A percentile compares a stretch with the other conserved stretches of the same genome.
These are phyloP conservation scores for Multifurca ochricompacta DNA, from an alignment of 768 basidiomycete genomes.

Conservation along the genomic window DNA sequence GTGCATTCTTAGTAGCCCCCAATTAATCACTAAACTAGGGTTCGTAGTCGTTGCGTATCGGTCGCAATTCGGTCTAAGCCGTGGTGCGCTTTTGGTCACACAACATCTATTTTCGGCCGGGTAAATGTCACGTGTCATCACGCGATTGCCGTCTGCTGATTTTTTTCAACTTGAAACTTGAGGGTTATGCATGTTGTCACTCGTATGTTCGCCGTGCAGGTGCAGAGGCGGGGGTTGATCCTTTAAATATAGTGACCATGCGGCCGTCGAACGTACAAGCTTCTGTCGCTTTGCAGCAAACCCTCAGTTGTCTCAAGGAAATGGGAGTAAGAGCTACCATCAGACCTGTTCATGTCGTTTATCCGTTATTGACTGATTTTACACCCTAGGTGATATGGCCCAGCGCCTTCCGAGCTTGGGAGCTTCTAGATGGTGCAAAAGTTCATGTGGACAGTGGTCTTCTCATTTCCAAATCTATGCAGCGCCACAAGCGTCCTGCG, in stretches of 20 bases:
- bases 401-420: slow-evolving; percentile 19
- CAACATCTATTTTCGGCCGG: slow-evolving; percentile 65
- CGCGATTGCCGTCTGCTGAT: no score
- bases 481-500: slow-evolving; percentile 15
- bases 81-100: slow-evolving; percentile 56
- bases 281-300: slow-evolving; percentile 55
- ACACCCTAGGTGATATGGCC: slow-evolving; percentile 48
- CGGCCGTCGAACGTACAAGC: slow-evolving; percentile 67
- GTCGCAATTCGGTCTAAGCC: slow-evolving; percentile 52
- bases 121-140: slow-evolving; percentile 37
- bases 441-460: slow-evolving; percentile 18
- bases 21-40: neutral
- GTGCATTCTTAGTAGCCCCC: neutral
- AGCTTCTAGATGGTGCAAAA: slow-evolving; percentile 20
- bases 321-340: slow-evolving; percentile 46
- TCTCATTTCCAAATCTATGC: neutral
- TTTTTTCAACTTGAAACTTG: slow-evolving; percentile 12
- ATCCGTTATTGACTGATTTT: slow-evolving; percentile 47
- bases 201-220: slow-evolving; percentile 34
- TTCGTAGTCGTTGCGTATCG: slow-evolving; percentile 50
- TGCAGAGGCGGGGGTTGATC: slow-evolving; percentile 4
- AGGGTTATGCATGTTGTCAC: slow-evolving; percentile 79
- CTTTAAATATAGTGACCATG: slow-evolving; percentile 46
- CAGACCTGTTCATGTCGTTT: slow-evolving; percentile 38
- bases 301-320: slow-evolving; percentile 52